Evolutionary conservation across 2,329 filamentous ascomycete species (phyloP).

Genomic region (Triangularia setosa): DNA sequence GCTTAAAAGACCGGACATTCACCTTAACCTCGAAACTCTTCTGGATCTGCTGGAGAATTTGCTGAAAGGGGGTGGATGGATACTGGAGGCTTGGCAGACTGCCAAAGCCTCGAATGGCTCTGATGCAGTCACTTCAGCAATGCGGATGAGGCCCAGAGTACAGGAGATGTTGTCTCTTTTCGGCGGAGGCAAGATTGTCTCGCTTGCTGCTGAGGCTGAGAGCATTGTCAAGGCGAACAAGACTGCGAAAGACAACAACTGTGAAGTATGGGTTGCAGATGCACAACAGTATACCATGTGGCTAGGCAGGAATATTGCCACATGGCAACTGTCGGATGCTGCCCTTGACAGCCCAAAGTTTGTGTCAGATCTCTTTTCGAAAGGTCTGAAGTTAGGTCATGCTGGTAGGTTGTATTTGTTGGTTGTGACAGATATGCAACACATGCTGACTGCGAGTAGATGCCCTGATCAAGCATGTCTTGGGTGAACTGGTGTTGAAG

Average conservation of each 20-base stretch:
- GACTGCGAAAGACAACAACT: slow-evolving; percentile 21
- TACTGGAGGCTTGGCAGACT: slow-evolving; percentile 37
- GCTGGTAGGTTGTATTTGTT: slow-evolving; percentile 47
- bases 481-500: slow-evolving; percentile 36
- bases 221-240: slow-evolving; percentile 40
- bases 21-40: slow-evolving; percentile 42
- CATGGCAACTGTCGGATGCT: slow-evolving; percentile 32
- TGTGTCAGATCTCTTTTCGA: slow-evolving; percentile 48
- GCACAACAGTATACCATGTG: slow-evolving; percentile 64
- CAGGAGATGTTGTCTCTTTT: slow-evolving; percentile 46
- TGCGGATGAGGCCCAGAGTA: slow-evolving; percentile 33
- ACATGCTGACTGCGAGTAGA: slow-evolving; percentile 33
- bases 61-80: slow-evolving; percentile 36
- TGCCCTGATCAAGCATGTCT: slow-evolving; percentile 35
- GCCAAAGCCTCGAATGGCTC: background rate
- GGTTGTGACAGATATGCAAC: slow-evolving; percentile 20
- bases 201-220: slow-evolving; percentile 53
- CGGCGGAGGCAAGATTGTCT: slow-evolving; percentile 47
- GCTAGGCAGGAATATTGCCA: slow-evolving; percentile 64
- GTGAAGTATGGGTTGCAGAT: slow-evolving; percentile 57
- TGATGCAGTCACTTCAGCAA: slow-evolving; percentile 21
- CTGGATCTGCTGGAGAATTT: slow-evolving; percentile 43
- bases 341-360: slow-evolving; percentile 37
- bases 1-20: slow-evolving; percentile 39
- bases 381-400: slow-evolving; percentile 68